phyloP scores from a whole-genome alignment of 306 rosid genomes.

The Carpinus fangiana region DNA sequence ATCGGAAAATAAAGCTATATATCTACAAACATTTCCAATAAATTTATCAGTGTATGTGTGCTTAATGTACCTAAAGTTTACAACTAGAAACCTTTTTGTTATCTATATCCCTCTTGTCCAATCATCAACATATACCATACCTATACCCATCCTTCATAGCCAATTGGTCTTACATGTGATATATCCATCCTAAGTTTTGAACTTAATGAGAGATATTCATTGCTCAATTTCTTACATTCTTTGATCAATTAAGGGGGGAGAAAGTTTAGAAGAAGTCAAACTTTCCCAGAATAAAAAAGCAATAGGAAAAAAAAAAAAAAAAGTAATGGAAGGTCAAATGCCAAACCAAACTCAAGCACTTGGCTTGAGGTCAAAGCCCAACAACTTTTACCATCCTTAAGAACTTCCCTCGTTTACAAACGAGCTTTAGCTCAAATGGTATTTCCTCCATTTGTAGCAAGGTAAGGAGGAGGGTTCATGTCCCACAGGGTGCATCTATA shows the following conservation, averaged over 20 bases:
- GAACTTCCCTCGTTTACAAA: not conserved
- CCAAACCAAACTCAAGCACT: not conserved
- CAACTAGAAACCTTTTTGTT: not conserved
- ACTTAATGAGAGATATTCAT: not conserved
- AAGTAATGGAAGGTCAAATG: not conserved
- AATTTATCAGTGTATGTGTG: too few species aligned
- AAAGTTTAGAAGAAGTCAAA: not conserved
- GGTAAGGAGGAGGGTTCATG: too few species aligned
- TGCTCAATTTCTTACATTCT: not conserved
- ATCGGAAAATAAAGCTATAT: not conserved
- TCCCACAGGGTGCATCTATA: too few species aligned
- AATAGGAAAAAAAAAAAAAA: too few species aligned
- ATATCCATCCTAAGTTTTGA: not conserved
- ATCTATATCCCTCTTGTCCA: not conserved
- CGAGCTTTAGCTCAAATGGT: not conserved
- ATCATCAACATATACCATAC: not conserved
- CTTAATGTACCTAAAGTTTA: too few species aligned
- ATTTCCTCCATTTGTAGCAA: too few species aligned
- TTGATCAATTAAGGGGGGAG: not conserved
- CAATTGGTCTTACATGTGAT: not conserved
- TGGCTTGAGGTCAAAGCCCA: not conserved
- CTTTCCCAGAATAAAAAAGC: not conserved
- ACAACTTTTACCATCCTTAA: not conserved
- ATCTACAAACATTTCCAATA: not conserved
- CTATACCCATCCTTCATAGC: not conserved